Evolutionary conservation across 2,329 filamentous ascomycete genomes (phyloP).

Genomic region (Cercospora citrullina): DNA sequence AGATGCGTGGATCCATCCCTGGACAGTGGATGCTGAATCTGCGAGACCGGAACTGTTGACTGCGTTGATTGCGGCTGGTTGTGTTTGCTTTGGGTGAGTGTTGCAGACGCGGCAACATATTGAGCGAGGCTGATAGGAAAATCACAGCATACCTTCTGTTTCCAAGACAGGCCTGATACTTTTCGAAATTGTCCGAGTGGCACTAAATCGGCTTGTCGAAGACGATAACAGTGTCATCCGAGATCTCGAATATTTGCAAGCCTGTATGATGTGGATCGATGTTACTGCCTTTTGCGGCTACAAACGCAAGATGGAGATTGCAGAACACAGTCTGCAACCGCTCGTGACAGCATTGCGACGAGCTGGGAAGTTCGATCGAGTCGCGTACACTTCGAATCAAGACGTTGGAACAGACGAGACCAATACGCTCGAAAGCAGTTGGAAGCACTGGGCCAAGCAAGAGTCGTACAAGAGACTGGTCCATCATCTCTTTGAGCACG

Average conservation of each 20-base stretch:
- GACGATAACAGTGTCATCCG: constrained; percentile 36
- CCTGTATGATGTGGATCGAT: constrained; percentile 30
- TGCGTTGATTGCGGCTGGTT: constrained; percentile 37
- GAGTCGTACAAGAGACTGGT: constrained; percentile 28
- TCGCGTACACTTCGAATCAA: constrained; percentile 18
- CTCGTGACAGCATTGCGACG: constrained; percentile 26
- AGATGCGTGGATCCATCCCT: constrained; percentile 40
- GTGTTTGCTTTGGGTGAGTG: constrained; percentile 35
- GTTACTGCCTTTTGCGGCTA: constrained; percentile 21
- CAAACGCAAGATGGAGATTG: constrained; percentile 30
- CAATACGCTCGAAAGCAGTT: constrained; percentile 14
- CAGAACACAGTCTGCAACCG: constrained; percentile 27
- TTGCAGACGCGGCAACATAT: not conserved
- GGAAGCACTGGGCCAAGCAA: constrained; percentile 23
- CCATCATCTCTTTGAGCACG: constrained; percentile 29
- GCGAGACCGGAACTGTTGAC: constrained; percentile 34
- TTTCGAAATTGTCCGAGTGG: constrained; percentile 37
- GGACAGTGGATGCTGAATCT: constrained; percentile 33
- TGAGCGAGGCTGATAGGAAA: not conserved
- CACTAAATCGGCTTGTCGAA: constrained; percentile 34
- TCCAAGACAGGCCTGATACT: constrained; percentile 36
- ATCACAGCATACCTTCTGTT: constrained; percentile 31
- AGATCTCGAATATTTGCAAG: constrained; percentile 28
- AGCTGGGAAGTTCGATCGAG: constrained; percentile 27
- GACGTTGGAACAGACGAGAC: constrained; percentile 11